Evolutionary conservation across 352 stramenopile species (phyloP).

Genomic region (Phytophthora multivora): DNA sequence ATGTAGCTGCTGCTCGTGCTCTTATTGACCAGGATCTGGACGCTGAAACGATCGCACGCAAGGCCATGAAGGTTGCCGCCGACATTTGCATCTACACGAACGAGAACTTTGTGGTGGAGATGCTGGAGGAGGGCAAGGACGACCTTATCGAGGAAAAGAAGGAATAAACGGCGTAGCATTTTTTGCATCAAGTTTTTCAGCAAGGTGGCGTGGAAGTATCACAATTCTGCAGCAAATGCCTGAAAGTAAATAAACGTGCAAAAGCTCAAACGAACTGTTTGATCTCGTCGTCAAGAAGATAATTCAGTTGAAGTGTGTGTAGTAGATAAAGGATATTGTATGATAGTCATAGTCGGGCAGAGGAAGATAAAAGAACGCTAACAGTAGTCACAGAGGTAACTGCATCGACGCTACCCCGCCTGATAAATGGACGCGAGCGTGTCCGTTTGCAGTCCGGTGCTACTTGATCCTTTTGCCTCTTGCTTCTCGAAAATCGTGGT

Average conservation of each 20-base stretch:
- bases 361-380: constrained; percentile 26
- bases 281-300: neutral
- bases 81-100: constrained; percentile 99
- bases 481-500: constrained; percentile 21
- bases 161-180: constrained; percentile 34
- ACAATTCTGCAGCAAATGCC: constrained; percentile 2
- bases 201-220: constrained; percentile 1
- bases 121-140: constrained; percentile 69
- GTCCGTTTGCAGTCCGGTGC: constrained; percentile 1
- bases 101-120: constrained; percentile 95
- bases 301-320: too few species aligned
- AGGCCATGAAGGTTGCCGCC: constrained; percentile 95
- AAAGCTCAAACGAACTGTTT: neutral
- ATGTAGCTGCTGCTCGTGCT: constrained; percentile 93
- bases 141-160: constrained; percentile 31
- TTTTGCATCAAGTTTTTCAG: neutral
- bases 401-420: constrained; percentile 4
- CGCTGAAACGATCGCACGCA: constrained; percentile 94
- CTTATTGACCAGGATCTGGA: constrained; percentile 94
- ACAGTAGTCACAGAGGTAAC: constrained; percentile 2
- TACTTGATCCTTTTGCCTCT: constrained; percentile 18
- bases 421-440: neutral
- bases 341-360: constrained; percentile 23
- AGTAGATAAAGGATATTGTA: constrained; percentile 14
- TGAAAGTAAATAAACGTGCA: constrained; percentile 21